These are phyloP conservation scores for Pichia sp. DNA, from an alignment of 1,139 yeast genomes.

Conservation along the genomic window DNA sequence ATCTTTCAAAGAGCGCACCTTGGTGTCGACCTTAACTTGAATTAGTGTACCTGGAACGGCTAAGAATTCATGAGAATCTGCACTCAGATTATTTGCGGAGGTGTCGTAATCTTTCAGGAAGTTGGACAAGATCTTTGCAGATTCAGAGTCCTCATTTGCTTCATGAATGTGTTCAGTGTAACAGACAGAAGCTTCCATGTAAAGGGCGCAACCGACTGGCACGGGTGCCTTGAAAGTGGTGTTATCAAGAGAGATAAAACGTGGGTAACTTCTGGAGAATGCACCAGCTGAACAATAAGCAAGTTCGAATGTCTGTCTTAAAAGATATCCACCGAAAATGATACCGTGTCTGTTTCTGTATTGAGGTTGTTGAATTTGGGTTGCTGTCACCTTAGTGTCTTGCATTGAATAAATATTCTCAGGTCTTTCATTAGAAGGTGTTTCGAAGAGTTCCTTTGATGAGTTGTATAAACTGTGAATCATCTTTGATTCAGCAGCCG, in stretches of 20 bases:
- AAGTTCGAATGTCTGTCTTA: constrained; percentile 86
- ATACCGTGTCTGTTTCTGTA: constrained; percentile 90
- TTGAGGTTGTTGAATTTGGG: constrained; percentile 92
- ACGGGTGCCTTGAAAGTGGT: constrained; percentile 91
- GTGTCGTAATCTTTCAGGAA: constrained; percentile 38
- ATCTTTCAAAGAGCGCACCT: constrained; percentile 56
- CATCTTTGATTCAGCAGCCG: constrained; percentile 62
- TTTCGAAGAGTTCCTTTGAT: constrained; percentile 32
- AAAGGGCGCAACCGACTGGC: constrained; percentile 86
- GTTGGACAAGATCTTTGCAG: constrained; percentile 28
- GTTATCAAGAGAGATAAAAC: constrained; percentile 84
- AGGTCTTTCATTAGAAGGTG: constrained; percentile 28
- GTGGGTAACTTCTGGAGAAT: constrained; percentile 73
- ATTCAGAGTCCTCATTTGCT: constrained; percentile 26
- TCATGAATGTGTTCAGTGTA: constrained; percentile 73
- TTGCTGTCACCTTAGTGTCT: constrained; percentile 62
- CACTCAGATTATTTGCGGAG: constrained; percentile 47
- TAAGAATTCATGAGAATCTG: constrained; percentile 51
- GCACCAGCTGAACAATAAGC: constrained; percentile 92
- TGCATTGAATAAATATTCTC: constrained; percentile 55
- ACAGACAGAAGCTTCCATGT: constrained; percentile 73
- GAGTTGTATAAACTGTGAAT: constrained; percentile 75
- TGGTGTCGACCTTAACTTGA: constrained; percentile 83
- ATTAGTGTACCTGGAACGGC: constrained; percentile 79
- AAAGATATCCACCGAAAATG: constrained; percentile 89